phyloP scores from a whole-genome alignment of 202 grass and related monocot species.

The Setaria italica region DNA sequence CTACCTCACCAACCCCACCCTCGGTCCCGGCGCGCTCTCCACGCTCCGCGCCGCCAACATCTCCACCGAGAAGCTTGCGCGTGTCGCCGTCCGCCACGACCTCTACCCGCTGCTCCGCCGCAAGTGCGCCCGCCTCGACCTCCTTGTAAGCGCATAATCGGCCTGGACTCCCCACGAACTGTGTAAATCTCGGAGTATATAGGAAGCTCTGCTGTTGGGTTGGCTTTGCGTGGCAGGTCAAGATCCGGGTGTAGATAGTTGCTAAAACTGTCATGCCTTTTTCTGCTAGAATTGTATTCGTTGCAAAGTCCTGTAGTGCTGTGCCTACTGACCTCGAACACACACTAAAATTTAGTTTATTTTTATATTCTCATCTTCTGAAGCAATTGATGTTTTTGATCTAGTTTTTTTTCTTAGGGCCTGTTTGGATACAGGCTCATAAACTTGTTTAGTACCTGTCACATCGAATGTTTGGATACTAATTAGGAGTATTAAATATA shows the following conservation, averaged over 20 bases:
- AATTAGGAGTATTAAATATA: too few species aligned
- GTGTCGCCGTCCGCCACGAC: slow-evolving; percentile 65
- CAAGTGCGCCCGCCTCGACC: slow-evolving; percentile 67
- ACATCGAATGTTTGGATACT: too few species aligned
- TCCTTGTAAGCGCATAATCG: slow-evolving; percentile 39
- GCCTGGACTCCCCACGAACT: background rate
- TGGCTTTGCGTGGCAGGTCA: too few species aligned
- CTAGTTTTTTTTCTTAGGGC: background rate
- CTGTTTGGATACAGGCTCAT: too few species aligned
- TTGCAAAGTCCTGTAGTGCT: background rate
- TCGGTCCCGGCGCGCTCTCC: slow-evolving; percentile 65
- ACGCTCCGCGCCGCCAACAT: slow-evolving; percentile 74
- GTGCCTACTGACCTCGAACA: background rate
- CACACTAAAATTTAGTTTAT: background rate
- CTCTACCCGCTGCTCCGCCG: slow-evolving; percentile 70
- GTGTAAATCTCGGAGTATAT: background rate
- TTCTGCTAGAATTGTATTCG: background rate
- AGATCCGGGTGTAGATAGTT: too few species aligned
- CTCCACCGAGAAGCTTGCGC: slow-evolving; percentile 84
- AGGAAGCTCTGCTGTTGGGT: background rate
- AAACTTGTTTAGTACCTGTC: too few species aligned
- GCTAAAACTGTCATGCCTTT: too few species aligned
- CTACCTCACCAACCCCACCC: slow-evolving; percentile 57
- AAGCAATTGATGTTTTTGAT: background rate
- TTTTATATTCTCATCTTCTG: background rate